Base-by-base conservation (phyloP, 441 rosid species). In the Cnidoscolus chayamansa region DNA sequence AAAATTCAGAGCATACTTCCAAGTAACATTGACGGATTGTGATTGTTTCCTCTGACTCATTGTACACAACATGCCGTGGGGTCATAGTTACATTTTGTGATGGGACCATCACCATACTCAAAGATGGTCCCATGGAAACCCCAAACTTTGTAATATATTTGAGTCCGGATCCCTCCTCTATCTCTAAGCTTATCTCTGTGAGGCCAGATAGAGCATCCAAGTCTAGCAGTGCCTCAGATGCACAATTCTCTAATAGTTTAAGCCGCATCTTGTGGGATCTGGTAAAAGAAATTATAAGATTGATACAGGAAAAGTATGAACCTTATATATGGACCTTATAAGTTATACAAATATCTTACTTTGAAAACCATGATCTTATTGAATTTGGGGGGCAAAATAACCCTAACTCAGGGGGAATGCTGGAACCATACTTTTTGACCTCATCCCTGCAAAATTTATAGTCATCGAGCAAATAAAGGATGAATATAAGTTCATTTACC, bases 171-270 rank as follows among this genome's bases (percentile, higher is more conserved):
- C 84, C 85, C 79, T 86, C 83, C 71, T 82, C 82, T 65, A 77
- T 80, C 81, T 85, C 93, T 80, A 93, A 81, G 81, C 87, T 85
- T 79, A 89, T 72, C 82, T 95, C 99, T 68, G 99, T 83, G 69
- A 84, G 88, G 78, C 97, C 99, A 74, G 99, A 95, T 76, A 95
- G 80, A 77, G 91, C 85, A 85, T 90, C 94, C 78, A 93, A 82
- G 85, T 95, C 92, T 74, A 95, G 71, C 76, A 80, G 47, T 70
- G 92, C 84, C 81, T 90, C 89, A 49, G 87, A 86, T 72, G 87
- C 82, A 76, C 54, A 72, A 69, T 81, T 79, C 76, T 88, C 88
- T 58, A 84, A 82, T 82, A 89, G 60, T 74, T 77, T 90, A 78
- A 95, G 79, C 61, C 57, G 79, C 63, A 87, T 66, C 85, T 88